Percentiles rank a stretch among this genome's conserved stretches.
These are phyloP conservation scores for Mariannaea elegans DNA, from an alignment of 2,329 filamentous ascomycete species.

Conservation along the genomic window DNA sequence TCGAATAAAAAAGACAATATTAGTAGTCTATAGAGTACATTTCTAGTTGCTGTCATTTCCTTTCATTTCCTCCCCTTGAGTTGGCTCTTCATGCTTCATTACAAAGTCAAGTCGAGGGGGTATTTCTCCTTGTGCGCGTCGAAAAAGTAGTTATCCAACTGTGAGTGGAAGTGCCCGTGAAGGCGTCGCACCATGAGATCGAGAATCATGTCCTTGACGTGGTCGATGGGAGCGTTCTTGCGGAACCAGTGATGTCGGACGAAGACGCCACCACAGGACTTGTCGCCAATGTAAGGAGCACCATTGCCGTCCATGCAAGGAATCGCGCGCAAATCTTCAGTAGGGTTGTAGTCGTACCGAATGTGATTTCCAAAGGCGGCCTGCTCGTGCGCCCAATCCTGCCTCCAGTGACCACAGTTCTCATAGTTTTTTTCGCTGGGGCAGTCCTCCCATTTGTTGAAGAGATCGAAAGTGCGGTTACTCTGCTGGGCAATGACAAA, in stretches of 20 bases:
- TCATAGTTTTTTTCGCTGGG: conserved; percentile 26
- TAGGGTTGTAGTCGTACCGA: conserved; percentile 37
- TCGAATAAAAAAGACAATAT: background rate
- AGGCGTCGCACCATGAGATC: conserved; percentile 26
- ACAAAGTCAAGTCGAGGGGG: conserved; percentile 10
- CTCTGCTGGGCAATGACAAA: conserved; percentile 35
- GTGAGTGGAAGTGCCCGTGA: conserved; percentile 26
- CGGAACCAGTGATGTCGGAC: conserved; percentile 39
- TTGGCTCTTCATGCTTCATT: background rate
- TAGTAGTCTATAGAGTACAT: background rate
- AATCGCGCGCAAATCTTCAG: conserved; percentile 32
- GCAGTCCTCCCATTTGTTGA: conserved; percentile 27
- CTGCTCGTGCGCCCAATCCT: conserved; percentile 42
- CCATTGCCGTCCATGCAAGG: conserved; percentile 40
- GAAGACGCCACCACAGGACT: conserved; percentile 36
- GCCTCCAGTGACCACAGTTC: conserved; percentile 32
- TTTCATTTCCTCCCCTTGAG: background rate
- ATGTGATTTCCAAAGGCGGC: conserved; percentile 39
- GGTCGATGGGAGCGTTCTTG: conserved; percentile 28
- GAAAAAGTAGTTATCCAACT: conserved; percentile 21
- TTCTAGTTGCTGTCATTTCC: background rate
- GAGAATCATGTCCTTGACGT: conserved; percentile 28
- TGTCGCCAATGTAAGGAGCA: conserved; percentile 31
- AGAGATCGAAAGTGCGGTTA: conserved; percentile 34
- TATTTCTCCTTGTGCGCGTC: conserved; percentile 25